These are phyloP conservation scores for Coniella lustricola DNA, from an alignment of 2,329 filamentous ascomycete species.

Conservation along the genomic window DNA sequence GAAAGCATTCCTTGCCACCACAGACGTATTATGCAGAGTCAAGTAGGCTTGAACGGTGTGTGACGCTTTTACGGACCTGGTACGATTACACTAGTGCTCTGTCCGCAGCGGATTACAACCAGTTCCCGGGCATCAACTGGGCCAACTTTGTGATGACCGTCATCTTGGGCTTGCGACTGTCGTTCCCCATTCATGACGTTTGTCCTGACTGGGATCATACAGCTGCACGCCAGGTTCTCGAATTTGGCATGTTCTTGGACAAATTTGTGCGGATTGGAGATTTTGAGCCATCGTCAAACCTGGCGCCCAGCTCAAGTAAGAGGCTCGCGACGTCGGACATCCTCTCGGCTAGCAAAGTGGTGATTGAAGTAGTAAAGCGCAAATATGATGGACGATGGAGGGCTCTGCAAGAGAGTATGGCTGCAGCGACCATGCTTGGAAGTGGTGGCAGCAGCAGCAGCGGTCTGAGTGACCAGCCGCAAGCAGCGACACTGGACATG, in stretches of 20 bases:
- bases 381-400: conserved; percentile 39
- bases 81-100: conserved; percentile 23
- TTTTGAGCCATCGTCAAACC: conserved; percentile 6
- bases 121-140: conserved; percentile 38
- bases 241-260: conserved; percentile 33
- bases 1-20: not conserved
- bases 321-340: conserved; percentile 31
- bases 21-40: conserved; percentile 2
- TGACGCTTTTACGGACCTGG: conserved; percentile 20
- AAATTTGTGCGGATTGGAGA: conserved; percentile 23
- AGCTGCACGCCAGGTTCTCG: conserved; percentile 32
- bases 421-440: no score
- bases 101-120: conserved; percentile 22
- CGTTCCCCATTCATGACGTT: conserved; percentile 32
- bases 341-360: conserved; percentile 37
- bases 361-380: conserved; percentile 37
- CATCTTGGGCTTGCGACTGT: conserved; percentile 39
- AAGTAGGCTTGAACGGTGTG: conserved; percentile 14
- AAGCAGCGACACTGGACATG: conserved; percentile 15
- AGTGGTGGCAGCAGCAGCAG: not conserved
- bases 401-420: conserved; percentile 22
- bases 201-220: conserved; percentile 31
- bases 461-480: not conserved
- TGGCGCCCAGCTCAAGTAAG: conserved; percentile 17
- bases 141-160: conserved; percentile 32